Conservation (phyloP, 345 rosid genomes). For the Linum trigynum region DNA sequence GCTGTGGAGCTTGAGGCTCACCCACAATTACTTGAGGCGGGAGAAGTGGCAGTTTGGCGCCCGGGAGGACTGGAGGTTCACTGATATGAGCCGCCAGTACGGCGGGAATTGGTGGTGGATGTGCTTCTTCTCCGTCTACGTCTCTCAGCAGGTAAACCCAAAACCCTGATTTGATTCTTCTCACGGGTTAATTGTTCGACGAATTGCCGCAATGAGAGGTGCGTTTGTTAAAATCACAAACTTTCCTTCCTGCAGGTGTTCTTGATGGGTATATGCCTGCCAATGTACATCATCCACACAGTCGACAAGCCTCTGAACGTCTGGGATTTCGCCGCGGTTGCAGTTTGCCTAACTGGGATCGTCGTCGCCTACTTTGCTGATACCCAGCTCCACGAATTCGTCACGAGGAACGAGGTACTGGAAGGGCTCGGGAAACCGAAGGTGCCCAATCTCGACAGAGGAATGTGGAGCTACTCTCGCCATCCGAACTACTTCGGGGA, state of each 20-base stretch:
- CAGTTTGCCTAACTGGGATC: slow-evolving; percentile 54
- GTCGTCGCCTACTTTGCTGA: slow-evolving; percentile 70
- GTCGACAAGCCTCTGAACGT: slow-evolving; percentile 51
- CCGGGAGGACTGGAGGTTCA: slow-evolving; percentile 94
- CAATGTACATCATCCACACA: slow-evolving; percentile 50
- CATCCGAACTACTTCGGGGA: slow-evolving; percentile 98
- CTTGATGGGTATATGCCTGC: slow-evolving; percentile 70
- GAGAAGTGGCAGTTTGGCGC: slow-evolving; percentile 98
- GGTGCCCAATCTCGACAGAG: slow-evolving; percentile 61
- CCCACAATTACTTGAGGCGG: slow-evolving; percentile 84
- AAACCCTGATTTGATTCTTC: not conserved
- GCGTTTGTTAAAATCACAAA: not conserved
- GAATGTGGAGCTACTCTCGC: slow-evolving; percentile 73
- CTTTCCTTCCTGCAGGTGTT: slow-evolving; percentile 44
- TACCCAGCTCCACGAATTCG: slow-evolving; percentile 72
- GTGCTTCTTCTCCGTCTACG: slow-evolving; percentile 76
- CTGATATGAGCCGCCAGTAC: slow-evolving; percentile 64
- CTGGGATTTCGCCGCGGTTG: slow-evolving; percentile 57
- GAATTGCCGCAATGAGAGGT: slow-evolving; percentile 29
- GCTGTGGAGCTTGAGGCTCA: slow-evolving; percentile 77
- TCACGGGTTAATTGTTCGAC: slow-evolving; percentile 19
- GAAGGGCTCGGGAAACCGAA: slow-evolving; percentile 65
- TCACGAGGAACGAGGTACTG: slow-evolving; percentile 48
- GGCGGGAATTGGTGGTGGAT: slow-evolving; percentile 95
- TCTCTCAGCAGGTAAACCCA: slow-evolving; percentile 69